A percentile compares a stretch with the other conserved stretches of the same genome.
These are phyloP conservation scores for Symbiodinium natans DNA, from an alignment of 73 alveolate species.

Conservation along the genomic window DNA sequence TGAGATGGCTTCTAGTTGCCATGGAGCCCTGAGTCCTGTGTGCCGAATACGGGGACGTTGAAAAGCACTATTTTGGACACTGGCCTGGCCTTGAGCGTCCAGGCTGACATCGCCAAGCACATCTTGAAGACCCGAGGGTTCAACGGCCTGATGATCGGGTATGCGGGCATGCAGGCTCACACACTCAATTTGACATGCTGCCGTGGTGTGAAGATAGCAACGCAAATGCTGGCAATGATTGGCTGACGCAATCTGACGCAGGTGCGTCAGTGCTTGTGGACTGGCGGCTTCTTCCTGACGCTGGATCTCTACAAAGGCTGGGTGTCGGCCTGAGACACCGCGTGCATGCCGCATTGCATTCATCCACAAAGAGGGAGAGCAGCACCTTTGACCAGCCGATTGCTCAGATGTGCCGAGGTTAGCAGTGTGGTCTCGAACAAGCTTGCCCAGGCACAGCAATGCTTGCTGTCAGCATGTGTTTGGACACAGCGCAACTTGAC, in stretches of 20 bases:
- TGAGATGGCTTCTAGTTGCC: no score
- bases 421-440: conserved; percentile 71
- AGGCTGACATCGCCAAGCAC: conserved; percentile 93
- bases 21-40: no score
- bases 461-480: neutral
- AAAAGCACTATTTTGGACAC: no score
- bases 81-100: neutral
- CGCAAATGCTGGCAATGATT: neutral
- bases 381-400: no score
- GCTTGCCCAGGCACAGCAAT: conserved; percentile 65
- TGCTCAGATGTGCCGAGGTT: neutral
- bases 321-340: neutral
- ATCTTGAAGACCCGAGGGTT: conserved; percentile 84
- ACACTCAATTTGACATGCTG: neutral
- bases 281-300: conserved; percentile 93
- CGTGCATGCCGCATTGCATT: no score
- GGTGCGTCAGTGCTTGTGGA: conserved; percentile 93
- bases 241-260: neutral
- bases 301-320: conserved; percentile 85
- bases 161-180: conserved; percentile 91
- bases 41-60: no score
- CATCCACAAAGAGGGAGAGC: no score
- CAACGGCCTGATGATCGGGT: conserved; percentile 79
- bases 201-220: neutral
- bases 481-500: neutral